Base-by-base conservation (phyloP, 1,284 basidiomycete species). In the Phellopilus nigrolimitatus region DNA sequence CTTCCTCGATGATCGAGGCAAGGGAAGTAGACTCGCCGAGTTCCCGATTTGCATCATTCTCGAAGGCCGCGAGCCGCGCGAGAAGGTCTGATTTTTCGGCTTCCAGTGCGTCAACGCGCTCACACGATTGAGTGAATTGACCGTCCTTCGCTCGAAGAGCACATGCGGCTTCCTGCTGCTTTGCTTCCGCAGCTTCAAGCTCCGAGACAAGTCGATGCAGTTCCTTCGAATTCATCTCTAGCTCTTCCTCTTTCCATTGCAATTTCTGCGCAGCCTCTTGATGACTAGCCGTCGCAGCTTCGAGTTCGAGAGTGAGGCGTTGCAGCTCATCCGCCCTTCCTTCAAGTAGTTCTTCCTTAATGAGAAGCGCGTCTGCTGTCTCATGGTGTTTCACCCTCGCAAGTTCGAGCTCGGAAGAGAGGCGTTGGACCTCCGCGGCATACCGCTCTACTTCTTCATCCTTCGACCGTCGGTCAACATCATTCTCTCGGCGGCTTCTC, bases 1-100 rank as follows among this genome's bases (percentile, higher is more conserved):
- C 52, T 19, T 54, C 52, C 19, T 54, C 52, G 9, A 54, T 19
- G 13, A 21, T 28, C 12, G 41, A 43, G 9, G 36, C 47, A 43
- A 54, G 47, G 1, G 36, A 28, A 1, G 34, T 31, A n/a, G 47
- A 25, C 22, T 49, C 52, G 17, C 30, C 25, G 4, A 49, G 34
- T 17, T 31, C 42, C 9, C 41, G 27, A 17, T 49, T n/a, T 8
- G 52, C 21, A 15, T 54, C 47, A 7, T 13, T 10, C 31, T 54
- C 47, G 27, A 54, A 54, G 10, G 27, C 41, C 4, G 47, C 38
- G 25, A 54, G 47, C 15, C 47, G 21, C n/a, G 25, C 17, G 12
- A 45, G 15, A 13, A 54, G 39, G n/a, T 49, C 52, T 5, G 12
- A 22, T 19, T 41, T 49, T 27, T 49, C 52, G 30, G 30, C 42